Evolutionary conservation across 495 filamentous ascomycete species (phyloP), one percentile per base, ranked within the genome.

Genomic region (Thermochaetoides thermophila): DNA sequence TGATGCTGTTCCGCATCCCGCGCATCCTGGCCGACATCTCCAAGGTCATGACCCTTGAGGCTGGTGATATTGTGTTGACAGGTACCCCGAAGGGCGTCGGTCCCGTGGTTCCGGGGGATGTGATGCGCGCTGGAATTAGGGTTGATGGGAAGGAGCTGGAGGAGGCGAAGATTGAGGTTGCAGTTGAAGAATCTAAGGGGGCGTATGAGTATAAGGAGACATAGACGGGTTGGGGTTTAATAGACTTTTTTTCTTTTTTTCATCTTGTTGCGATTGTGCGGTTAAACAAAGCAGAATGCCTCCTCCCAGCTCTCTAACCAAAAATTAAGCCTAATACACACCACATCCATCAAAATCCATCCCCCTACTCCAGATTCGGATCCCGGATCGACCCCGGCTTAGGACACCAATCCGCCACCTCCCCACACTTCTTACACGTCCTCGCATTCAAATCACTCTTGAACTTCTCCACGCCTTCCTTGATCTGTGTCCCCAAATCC

Each of bases 41-140:
- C 29, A 73, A 74, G 44, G 82, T 95, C n/a, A 92, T 94, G 80
- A 84, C 82, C 3, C 63, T 97, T 41, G 79, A 92, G 61, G 66
- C 78, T 51, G 89, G 86, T 26, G 89, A 97, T 60, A 69, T 96
- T 50, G 72, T 97, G 23, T 58, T 97, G 42, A 96, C 89, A 17
- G 89, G 89, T 25, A 97, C 89, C 29, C 89, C 89, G 25, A 96
- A 96, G 68, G 89, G 89, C 7, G 91, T 96, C 19, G 89, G 89
- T 1, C 66, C 71, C 14, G 86, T 96, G 9, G 68, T 71, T 31
- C 71, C 79, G 2, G 89, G 89, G 1, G 91, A 97, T 66, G 66
- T 86, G 12, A 83, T 97, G 78, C 77, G 63, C 35, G 84, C 83
- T 13, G 82, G 89, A 12, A 68, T 95, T 43, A 74, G 71, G 52